These are phyloP conservation scores for Maudiozyma serrabonitensis DNA, from an alignment of 805 yeast genomes.

Conservation along the genomic window DNA sequence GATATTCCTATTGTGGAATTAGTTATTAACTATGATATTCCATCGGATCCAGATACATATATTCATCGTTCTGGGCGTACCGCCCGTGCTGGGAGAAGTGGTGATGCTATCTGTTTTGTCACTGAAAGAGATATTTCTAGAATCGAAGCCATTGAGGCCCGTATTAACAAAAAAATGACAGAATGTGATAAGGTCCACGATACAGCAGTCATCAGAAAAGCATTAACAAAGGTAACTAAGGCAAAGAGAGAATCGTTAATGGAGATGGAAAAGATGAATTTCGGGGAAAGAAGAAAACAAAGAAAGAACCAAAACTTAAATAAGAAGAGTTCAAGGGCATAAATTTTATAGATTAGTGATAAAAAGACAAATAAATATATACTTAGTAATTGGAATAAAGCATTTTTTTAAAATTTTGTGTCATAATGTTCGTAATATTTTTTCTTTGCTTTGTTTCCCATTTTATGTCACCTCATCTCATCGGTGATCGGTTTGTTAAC, in stretches of 20 bases:
- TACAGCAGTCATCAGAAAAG: conserved; percentile 61
- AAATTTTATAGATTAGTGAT: neutral
- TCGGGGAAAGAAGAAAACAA: conserved; percentile 61
- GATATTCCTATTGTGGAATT: conserved; percentile 90
- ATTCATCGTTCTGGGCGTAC: conserved; percentile 98
- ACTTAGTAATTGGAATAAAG: neutral
- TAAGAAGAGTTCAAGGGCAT: conserved; percentile 11
- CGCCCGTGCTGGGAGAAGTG: conserved; percentile 91
- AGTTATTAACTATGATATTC: conserved; percentile 86
- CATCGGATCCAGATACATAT: conserved; percentile 93
- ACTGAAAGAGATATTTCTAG: conserved; percentile 79
- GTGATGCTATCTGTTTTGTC: conserved; percentile 73
- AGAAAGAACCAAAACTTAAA: conserved; percentile 34
- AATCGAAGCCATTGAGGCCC: conserved; percentile 74
- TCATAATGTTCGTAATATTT: too few species aligned
- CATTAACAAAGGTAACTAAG: conserved; percentile 57
- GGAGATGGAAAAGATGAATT: conserved; percentile 88
- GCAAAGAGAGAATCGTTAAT: conserved; percentile 86
- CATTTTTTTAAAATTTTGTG: too few species aligned
- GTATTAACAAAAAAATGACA: conserved; percentile 74
- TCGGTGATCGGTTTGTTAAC: too few species aligned
- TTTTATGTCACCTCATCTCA: too few species aligned
- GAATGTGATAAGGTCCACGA: conserved; percentile 64
- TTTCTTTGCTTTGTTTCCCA: too few species aligned
- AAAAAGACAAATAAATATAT: neutral